A percentile compares a stretch with the other conserved stretches of the same genome.
phyloP scores from a whole-genome alignment of 2,329 filamentous ascomycete species.

The Hymenoscyphus occultus region DNA sequence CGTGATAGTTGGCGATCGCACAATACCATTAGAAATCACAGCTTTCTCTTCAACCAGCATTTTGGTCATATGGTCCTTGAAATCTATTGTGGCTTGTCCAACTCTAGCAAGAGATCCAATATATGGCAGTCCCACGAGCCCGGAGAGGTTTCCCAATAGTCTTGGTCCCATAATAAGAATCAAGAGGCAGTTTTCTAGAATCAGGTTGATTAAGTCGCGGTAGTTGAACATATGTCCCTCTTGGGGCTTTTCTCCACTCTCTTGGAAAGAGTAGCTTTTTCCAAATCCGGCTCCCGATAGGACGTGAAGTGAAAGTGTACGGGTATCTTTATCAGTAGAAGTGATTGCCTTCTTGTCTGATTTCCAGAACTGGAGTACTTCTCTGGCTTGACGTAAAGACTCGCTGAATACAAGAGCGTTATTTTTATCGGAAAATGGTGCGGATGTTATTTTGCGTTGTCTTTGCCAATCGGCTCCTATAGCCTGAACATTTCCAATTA shows the following conservation, averaged over 20 bases:
- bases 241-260: constrained; percentile 1
- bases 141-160: not conserved
- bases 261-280: constrained; percentile 14
- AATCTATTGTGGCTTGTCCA: constrained; percentile 5
- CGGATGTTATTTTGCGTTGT: constrained; percentile 39
- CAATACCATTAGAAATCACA: not conserved
- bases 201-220: constrained; percentile 1
- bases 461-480: constrained; percentile 39
- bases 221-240: constrained; percentile 10
- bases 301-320: constrained; percentile 49
- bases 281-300: constrained; percentile 51
- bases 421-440: not conserved
- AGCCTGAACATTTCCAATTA: not conserved
- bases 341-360: constrained; percentile 10
- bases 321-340: constrained; percentile 39
- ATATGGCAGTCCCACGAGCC: not conserved
- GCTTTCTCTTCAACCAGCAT: constrained; percentile 2
- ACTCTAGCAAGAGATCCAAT: not conserved
- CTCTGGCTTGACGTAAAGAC: constrained; percentile 32
- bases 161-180: constrained; percentile 3
- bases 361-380: constrained; percentile 33
- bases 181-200: constrained; percentile 8
- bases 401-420: constrained; percentile 42
- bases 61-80: constrained; percentile 7
- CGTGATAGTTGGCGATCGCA: not conserved